These are phyloP conservation scores for Biscogniauxia marginata DNA, from an alignment of 2,329 filamentous ascomycete genomes.

Conservation along the genomic window DNA sequence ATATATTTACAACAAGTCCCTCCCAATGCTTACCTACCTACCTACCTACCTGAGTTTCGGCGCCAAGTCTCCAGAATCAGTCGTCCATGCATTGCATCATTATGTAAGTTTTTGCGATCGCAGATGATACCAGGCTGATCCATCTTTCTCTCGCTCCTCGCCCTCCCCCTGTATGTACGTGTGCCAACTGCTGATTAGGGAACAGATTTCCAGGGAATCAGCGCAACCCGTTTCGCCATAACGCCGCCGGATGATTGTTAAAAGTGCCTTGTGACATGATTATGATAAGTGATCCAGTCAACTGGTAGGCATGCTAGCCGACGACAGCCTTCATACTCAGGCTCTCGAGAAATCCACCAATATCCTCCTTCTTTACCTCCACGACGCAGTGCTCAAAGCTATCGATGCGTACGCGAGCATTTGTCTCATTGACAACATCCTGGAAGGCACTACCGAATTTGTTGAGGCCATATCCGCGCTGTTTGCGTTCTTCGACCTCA, in stretches of 20 bases:
- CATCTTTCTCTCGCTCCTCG: background rate
- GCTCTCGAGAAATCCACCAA: slow-evolving; percentile 85
- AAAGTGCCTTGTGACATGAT: too few species aligned
- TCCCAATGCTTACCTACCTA: background rate
- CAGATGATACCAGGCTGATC: background rate
- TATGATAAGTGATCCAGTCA: background rate
- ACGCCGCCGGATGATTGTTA: background rate
- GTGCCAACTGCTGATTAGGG: background rate
- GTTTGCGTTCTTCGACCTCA: slow-evolving; percentile 51
- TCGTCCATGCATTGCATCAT: background rate
- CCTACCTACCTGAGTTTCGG: background rate
- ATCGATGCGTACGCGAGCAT: slow-evolving; percentile 84
- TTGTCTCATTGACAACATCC: slow-evolving; percentile 89
- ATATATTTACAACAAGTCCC: background rate
- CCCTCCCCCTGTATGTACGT: background rate
- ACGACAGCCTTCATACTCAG: slow-evolving; percentile 89
- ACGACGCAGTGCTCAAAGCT: slow-evolving; percentile 97
- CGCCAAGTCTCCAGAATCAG: background rate
- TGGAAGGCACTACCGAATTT: slow-evolving; percentile 94
- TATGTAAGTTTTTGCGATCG: background rate
- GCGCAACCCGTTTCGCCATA: background rate
- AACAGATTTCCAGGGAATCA: background rate
- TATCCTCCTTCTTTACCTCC: slow-evolving; percentile 94
- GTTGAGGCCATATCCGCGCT: slow-evolving; percentile 74
- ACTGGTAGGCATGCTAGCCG: slow-evolving; percentile 39